Percentiles rank a stretch among this genome's conserved stretches.
phyloP scores from a whole-genome alignment of 768 basidiomycete species.

The Tulasnella calospora region DNA sequence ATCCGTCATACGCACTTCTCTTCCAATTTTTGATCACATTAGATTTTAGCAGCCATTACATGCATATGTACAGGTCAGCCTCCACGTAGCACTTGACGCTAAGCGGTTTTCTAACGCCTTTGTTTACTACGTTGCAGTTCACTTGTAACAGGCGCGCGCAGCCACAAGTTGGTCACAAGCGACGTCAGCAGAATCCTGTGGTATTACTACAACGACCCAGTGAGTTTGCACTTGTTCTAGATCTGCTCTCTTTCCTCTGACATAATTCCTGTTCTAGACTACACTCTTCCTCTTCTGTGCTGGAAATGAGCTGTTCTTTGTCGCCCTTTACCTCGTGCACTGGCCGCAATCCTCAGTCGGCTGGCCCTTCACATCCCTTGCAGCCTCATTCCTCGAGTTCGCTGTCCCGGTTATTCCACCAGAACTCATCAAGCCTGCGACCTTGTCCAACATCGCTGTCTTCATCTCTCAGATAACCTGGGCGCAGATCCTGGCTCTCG shows the following conservation, averaged over 20 bases:
- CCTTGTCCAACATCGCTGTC: conserved; percentile 37
- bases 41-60: conserved; percentile 97
- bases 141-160: conserved; percentile 85
- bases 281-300: conserved; percentile 91
- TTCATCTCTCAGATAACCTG: conserved; percentile 53
- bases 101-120: not conserved
- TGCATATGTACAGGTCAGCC: conserved; percentile 97
- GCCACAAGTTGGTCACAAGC: conserved; percentile 88
- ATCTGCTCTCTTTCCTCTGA: not conserved
- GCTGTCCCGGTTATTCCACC: conserved; percentile 30
- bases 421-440: conserved; percentile 19
- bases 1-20: conserved; percentile 73
- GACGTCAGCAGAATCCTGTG: conserved; percentile 89
- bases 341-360: conserved; percentile 72
- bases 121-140: conserved; percentile 52
- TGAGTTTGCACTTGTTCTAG: conserved; percentile 41
- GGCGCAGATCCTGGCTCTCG: conserved; percentile 63
- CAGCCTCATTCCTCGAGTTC: conserved; percentile 26
- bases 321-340: conserved; percentile 88
- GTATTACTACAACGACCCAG: conserved; percentile 90
- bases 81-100: not conserved
- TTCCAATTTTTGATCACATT: conserved; percentile 96
- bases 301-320: conserved; percentile 93
- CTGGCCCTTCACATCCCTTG: conserved; percentile 31
- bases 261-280: conserved; percentile 43